These are phyloP conservation scores for Cynanchum wilfordii DNA, from an alignment of 257 asterid genomes.

Conservation along the genomic window DNA sequence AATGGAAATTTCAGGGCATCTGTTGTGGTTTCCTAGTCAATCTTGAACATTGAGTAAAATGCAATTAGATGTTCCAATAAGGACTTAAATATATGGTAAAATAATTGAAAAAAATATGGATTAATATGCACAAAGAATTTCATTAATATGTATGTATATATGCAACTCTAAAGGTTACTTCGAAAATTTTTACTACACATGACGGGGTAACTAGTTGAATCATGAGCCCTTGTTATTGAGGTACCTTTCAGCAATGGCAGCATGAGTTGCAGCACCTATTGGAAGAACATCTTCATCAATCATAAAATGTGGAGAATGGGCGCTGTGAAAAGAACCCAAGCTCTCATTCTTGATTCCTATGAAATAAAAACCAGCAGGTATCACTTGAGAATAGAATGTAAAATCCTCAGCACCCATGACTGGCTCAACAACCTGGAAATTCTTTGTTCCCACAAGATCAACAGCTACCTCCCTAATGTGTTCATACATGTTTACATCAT, in stretches of 20 bases:
- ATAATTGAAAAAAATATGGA: background rate
- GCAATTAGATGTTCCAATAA: too few relatives aligned
- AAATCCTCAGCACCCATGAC: constrained; percentile 96
- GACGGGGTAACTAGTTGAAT: background rate
- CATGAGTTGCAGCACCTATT: constrained; percentile 84
- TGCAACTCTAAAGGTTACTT: too few relatives aligned
- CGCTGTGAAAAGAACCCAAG: constrained; percentile 55
- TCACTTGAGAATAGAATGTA: constrained; percentile 69
- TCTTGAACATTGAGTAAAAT: too few relatives aligned
- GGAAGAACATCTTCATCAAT: constrained; percentile 81
- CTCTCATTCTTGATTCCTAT: constrained; percentile 71
- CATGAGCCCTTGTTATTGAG: constrained; percentile 30
- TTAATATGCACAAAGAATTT: background rate
- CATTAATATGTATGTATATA: background rate
- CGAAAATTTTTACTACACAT: background rate
- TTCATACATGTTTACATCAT: constrained; percentile 53
- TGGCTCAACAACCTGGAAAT: constrained; percentile 52
- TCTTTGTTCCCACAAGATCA: constrained; percentile 46
- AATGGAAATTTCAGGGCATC: background rate
- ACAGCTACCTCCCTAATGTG: constrained; percentile 43
- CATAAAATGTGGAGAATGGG: constrained; percentile 78
- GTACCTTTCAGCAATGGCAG: constrained; percentile 89
- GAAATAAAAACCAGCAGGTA: constrained; percentile 78
- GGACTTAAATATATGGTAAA: too few relatives aligned
- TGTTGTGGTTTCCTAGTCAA: background rate